phyloP scores from a whole-genome alignment of 371 early-diverging fungal genomes.

The Rhizopus arrhizus region DNA sequence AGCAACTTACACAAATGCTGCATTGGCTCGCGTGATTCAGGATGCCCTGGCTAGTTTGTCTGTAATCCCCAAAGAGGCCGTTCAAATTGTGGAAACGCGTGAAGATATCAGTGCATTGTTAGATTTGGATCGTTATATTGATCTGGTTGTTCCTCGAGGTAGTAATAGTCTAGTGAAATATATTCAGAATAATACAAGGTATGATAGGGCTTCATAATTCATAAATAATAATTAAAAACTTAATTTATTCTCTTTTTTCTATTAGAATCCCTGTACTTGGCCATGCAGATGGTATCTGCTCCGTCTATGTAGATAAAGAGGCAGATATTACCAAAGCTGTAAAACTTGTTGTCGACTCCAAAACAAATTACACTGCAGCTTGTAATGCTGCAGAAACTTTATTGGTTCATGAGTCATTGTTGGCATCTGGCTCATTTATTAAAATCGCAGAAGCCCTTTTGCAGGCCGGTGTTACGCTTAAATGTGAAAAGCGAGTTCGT shows the following conservation, averaged over 20 bases:
- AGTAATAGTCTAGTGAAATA: conserved; percentile 86
- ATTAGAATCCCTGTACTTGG: conserved; percentile 95
- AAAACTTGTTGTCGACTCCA: conserved; percentile 85
- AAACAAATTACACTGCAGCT: conserved; percentile 95
- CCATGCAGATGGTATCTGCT: conserved; percentile 96
- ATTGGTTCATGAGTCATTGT: conserved; percentile 71
- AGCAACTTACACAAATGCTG: conserved; percentile 76
- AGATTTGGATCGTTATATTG: conserved; percentile 88
- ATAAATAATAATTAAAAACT: no score
- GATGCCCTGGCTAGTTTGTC: conserved; percentile 71
- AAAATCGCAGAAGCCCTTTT: conserved; percentile 60
- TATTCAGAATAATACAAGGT: conserved; percentile 89
- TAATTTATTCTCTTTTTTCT: conserved; percentile 6
- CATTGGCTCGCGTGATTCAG: conserved; percentile 74
- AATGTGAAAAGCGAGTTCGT: conserved; percentile 52
- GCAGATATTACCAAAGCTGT: conserved; percentile 78
- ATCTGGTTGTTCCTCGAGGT: conserved; percentile 94
- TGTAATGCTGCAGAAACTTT: conserved; percentile 94
- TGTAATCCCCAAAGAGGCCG: conserved; percentile 69
- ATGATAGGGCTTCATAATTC: conserved; percentile 1
- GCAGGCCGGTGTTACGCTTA: conserved; percentile 62
- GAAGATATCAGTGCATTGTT: conserved; percentile 86
- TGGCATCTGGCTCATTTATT: conserved; percentile 50
- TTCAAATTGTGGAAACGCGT: conserved; percentile 88
- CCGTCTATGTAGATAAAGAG: conserved; percentile 83